phyloP scores from a whole-genome alignment of 1,284 basidiomycete genomes.

The Agroathelia rolfsii region DNA sequence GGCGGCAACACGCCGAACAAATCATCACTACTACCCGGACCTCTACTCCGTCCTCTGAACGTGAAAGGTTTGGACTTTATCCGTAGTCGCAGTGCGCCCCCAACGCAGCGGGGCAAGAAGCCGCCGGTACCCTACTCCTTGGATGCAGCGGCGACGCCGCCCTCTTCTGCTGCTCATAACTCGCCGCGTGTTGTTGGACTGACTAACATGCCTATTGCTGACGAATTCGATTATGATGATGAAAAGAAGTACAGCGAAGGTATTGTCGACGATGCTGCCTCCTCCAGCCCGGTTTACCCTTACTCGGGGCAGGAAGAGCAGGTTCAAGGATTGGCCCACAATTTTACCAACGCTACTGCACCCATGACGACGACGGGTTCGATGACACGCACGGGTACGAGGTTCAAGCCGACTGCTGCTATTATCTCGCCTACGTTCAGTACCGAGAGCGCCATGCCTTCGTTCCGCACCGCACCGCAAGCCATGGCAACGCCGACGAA shows the following conservation, averaged over 20 bases:
- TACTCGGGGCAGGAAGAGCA: conserved; percentile 4
- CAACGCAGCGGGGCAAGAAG: conserved; percentile 27
- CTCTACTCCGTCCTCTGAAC: conserved; percentile 33
- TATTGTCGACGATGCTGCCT: too few relatives aligned
- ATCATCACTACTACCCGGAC: conserved; percentile 15
- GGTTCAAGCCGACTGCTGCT: conserved; percentile 9
- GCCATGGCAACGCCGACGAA: too few relatives aligned
- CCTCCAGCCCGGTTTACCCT: too few relatives aligned
- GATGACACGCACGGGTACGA: not conserved
- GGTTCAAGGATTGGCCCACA: conserved; percentile 8
- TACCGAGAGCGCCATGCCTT: conserved; percentile 9
- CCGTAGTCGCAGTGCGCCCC: conserved; percentile 50
- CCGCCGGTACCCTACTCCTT: conserved; percentile 11
- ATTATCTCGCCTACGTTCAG: not conserved
- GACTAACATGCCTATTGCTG: too few relatives aligned
- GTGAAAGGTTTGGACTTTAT: conserved; percentile 42
- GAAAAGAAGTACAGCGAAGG: too few relatives aligned
- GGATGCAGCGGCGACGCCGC: too few relatives aligned
- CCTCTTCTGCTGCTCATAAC: conserved; percentile 8
- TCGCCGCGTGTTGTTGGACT: conserved; percentile 7
- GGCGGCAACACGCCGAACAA: conserved; percentile 7
- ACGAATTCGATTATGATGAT: too few relatives aligned
- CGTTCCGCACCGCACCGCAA: not conserved
- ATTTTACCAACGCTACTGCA: conserved; percentile 3
- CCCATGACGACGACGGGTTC: not conserved